A percentile compares a stretch with the other conserved stretches of the same genome.
These are phyloP conservation scores for Helicostylum pulchrum DNA, from an alignment of 192 early-diverging fungal species.

Conservation along the genomic window DNA sequence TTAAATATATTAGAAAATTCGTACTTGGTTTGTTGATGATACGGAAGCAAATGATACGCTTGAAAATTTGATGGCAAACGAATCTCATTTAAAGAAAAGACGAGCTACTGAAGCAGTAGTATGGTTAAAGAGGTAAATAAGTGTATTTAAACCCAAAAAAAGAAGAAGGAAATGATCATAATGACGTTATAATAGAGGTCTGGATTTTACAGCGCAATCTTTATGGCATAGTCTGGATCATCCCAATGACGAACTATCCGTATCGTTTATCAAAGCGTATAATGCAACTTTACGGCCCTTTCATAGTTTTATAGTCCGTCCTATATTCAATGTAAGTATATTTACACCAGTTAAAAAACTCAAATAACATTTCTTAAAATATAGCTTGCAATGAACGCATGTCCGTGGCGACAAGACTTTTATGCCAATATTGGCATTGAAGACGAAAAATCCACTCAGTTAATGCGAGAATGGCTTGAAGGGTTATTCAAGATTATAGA, in stretches of 20 bases:
- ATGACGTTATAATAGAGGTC: conserved; percentile 42
- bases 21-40: conserved; percentile 56
- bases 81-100: conserved; percentile 68
- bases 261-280: conserved; percentile 67
- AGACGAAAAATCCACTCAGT: conserved; percentile 49
- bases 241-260: conserved; percentile 53
- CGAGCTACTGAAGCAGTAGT: conserved; percentile 86
- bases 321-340: conserved; percentile 53
- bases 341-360: neutral
- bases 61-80: conserved; percentile 70
- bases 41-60: conserved; percentile 71
- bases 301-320: conserved; percentile 63
- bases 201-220: conserved; percentile 69
- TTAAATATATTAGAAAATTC: conserved; percentile 87
- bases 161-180: neutral
- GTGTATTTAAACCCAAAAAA: too few relatives aligned
- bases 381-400: conserved; percentile 82
- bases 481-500: conserved; percentile 68
- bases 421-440: conserved; percentile 74
- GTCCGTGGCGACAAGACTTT: conserved; percentile 82
- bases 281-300: conserved; percentile 56
- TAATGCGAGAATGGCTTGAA: conserved; percentile 65
- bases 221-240: conserved; percentile 53
- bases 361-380: neutral
- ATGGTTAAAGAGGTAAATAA: conserved; percentile 81